These are phyloP conservation scores for Cenococcum geophilum DNA, from an alignment of 495 filamentous ascomycete genomes.

Conservation along the genomic window DNA sequence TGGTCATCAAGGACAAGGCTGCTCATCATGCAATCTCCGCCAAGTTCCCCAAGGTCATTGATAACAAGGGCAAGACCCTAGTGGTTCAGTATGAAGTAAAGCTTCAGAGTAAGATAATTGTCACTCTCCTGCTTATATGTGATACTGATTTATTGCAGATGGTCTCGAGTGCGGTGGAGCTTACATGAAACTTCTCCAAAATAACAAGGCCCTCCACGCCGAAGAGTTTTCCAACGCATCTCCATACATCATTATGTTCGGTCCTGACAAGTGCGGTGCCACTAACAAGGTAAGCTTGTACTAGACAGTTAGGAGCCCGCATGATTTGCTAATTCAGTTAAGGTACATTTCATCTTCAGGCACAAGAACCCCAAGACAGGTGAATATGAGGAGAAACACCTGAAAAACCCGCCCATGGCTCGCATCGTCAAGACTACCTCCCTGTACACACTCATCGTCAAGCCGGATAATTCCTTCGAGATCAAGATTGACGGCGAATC, in stretches of 20 bases:
- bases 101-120: slow-evolving; percentile 73
- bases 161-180: slow-evolving; percentile 97
- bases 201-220: slow-evolving; percentile 92
- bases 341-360: slow-evolving; percentile 99
- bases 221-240: slow-evolving; percentile 98
- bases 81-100: slow-evolving; percentile 99
- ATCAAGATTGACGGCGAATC: slow-evolving; percentile 83
- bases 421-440: slow-evolving; percentile 84
- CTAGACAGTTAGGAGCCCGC: too few relatives aligned
- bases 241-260: slow-evolving; percentile 99
- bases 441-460: slow-evolving; percentile 93
- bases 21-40: slow-evolving; percentile 99
- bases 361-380: slow-evolving; percentile 99
- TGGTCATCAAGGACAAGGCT: slow-evolving; percentile 93
- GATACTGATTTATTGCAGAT: slow-evolving; percentile 48
- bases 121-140: not conserved
- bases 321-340: slow-evolving; percentile 6
- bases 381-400: slow-evolving; percentile 99
- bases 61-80: slow-evolving; percentile 92
- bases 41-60: slow-evolving; percentile 94
- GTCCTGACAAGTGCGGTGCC: slow-evolving; percentile 97
- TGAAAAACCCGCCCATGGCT: slow-evolving; percentile 74
- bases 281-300: slow-evolving; percentile 74
- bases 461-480: slow-evolving; percentile 89
- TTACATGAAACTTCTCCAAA: slow-evolving; percentile 97